Conservation (phyloP, 2,329 filamentous ascomycete genomes). For the Botrytis medusae region DNA sequence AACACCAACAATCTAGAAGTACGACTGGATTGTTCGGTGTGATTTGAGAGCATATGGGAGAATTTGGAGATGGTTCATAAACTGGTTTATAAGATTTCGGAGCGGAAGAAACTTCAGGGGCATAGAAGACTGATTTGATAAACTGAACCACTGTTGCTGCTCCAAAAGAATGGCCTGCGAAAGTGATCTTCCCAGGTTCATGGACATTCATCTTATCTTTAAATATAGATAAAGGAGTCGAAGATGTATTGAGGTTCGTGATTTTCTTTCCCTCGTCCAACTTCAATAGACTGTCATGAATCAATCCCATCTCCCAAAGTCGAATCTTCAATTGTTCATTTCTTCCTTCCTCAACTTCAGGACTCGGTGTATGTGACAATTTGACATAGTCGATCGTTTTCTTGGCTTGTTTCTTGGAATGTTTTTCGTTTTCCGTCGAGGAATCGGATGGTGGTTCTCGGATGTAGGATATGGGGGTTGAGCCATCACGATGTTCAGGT, state of each 20-base stretch:
- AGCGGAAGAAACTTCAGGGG: slow-evolving; percentile 44
- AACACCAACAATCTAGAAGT: slow-evolving; percentile 78
- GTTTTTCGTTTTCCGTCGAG: slow-evolving; percentile 37
- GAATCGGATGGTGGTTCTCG: slow-evolving; percentile 54
- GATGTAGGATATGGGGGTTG: slow-evolving; percentile 71
- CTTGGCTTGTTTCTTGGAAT: slow-evolving; percentile 33
- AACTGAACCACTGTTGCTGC: slow-evolving; percentile 73
- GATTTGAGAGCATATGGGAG: slow-evolving; percentile 62
- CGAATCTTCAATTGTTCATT: slow-evolving; percentile 73
- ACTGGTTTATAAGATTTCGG: slow-evolving; percentile 55
- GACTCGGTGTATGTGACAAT: slow-evolving; percentile 61
- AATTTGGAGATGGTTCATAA: slow-evolving; percentile 57
- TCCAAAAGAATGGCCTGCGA: slow-evolving; percentile 80
- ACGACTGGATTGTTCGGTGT: slow-evolving; percentile 65
- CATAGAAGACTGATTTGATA: slow-evolving; percentile 76
- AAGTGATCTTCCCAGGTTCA: slow-evolving; percentile 70
- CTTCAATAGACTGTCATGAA: slow-evolving; percentile 66
- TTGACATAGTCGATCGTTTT: slow-evolving; percentile 46
- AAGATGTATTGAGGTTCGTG: slow-evolving; percentile 54
- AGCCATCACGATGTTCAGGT: slow-evolving; percentile 81
- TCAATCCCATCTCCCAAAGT: slow-evolving; percentile 73
- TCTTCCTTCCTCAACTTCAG: slow-evolving; percentile 64
- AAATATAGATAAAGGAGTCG: slow-evolving; percentile 57
- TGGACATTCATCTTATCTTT: slow-evolving; percentile 63
- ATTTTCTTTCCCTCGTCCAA: slow-evolving; percentile 58